Percentiles rank a stretch among this genome's conserved stretches.
phyloP scores from a whole-genome alignment of 1,139 yeast genomes.

The Lodderomyces oxycetoniae region DNA sequence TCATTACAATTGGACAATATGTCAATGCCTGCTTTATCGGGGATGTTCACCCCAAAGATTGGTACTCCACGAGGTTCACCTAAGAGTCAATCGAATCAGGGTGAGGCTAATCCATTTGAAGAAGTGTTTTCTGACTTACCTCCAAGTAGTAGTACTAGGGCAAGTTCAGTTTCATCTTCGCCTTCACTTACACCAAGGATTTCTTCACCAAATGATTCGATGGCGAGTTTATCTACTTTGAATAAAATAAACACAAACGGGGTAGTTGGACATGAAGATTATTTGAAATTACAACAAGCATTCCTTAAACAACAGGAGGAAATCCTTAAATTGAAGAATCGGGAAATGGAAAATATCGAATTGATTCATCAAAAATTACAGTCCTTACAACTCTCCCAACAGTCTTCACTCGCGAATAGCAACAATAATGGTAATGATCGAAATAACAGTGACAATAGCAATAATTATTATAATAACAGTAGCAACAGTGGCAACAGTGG shows the following conservation, averaged over 20 bases:
- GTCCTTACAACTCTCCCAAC: constrained; percentile 4
- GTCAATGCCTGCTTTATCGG: constrained; percentile 15
- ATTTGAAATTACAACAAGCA: constrained; percentile 37
- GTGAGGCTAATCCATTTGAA: constrained; percentile 40
- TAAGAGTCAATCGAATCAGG: constrained; percentile 9
- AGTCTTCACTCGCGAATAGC: background rate
- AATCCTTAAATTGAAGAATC: constrained; percentile 24
- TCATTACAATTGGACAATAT: constrained; percentile 9
- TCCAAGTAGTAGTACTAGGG: background rate
- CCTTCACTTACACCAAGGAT: constrained; percentile 17
- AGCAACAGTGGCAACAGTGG: background rate
- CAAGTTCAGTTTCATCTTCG: constrained; percentile 8
- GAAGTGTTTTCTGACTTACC: constrained; percentile 20
- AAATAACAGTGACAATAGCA: no score
- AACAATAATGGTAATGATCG: background rate
- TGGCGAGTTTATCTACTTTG: background rate
- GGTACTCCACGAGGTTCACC: constrained; percentile 29
- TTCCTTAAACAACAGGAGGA: constrained; percentile 37
- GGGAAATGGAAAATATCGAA: constrained; percentile 15
- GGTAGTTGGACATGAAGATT: constrained; percentile 27
- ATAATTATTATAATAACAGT: background rate
- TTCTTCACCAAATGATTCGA: constrained; percentile 12
- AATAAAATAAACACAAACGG: background rate
- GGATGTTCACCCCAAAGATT: constrained; percentile 38
- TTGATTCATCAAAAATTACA: constrained; percentile 12